Base-by-base conservation (phyloP, 495 filamentous ascomycete genomes). In the Penicillium tannophilum region DNA sequence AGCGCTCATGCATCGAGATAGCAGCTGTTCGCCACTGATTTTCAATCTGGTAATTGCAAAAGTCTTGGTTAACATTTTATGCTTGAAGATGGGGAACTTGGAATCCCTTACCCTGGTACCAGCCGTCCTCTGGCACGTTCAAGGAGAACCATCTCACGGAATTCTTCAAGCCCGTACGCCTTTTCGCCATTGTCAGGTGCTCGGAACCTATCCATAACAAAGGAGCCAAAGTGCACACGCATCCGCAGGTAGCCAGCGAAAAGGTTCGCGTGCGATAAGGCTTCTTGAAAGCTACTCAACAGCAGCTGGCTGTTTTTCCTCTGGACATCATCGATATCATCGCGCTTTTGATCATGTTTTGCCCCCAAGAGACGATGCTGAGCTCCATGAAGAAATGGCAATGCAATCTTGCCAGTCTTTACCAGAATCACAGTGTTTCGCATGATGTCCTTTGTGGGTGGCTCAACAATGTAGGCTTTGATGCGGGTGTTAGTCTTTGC, bases 161-260 rank as follows among this genome's bases (percentile, higher is more conserved):
- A 85, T 10, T 88, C 77, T 7, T 75, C 64, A 41, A 83, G 78
- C 0, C 64, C 64, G 52, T 82, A 81, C 8, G 64, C 59, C 0
- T 42, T 8, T 33, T 72, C 70, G 12, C 59, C 71, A 20, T 72
- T 70, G 12, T 69, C 69, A 39, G 76, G 70, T 31, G 54, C 45
- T 16, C 68, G 70, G 35, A 80, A 88, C 14, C 69, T 60, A 9
- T 71, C 68, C 14, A 90, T 69, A 8, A 79, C 60, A 28, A 85
- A 75, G 0, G 74, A 71, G 0, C 87, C 88, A 44, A 90, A 80
- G 33, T 79, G 73, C 4, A 87, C 75, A 20, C 82, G 76, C 79
- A 90, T 77, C 2, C 74, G 72, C 35, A 86, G 63, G 33, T 76
- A 66, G 16, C 72, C 75, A 52, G 71, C 66, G 41, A 71, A 70